Evolutionary conservation across 768 basidiomycete genomes (phyloP).

Genomic region (Exidia glandulosa): DNA sequence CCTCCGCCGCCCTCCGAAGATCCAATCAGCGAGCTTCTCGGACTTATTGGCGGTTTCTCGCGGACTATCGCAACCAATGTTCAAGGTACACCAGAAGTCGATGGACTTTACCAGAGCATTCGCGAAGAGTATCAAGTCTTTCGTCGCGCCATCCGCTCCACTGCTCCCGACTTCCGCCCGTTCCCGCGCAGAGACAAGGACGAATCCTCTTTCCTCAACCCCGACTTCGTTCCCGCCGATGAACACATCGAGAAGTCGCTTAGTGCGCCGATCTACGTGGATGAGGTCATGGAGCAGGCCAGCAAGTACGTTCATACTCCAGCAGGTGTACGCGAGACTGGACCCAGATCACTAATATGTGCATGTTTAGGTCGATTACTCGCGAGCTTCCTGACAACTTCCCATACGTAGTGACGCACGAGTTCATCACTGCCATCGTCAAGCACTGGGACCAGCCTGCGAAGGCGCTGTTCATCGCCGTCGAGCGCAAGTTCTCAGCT

Average conservation of each 20-base stretch:
- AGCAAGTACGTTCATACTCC: neutral
- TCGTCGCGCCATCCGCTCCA: conserved; percentile 23
- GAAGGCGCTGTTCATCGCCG: conserved; percentile 29
- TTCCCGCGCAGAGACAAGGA: conserved; percentile 5
- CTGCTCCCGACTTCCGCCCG: conserved; percentile 32
- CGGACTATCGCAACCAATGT: conserved; percentile 23
- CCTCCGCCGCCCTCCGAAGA: conserved; percentile 29
- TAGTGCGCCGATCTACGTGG: neutral
- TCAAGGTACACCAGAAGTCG: conserved; percentile 22
- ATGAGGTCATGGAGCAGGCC: neutral
- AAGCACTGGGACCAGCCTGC: conserved; percentile 41
- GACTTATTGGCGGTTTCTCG: conserved; percentile 35
- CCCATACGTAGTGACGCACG: conserved; percentile 44
- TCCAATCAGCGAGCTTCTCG: conserved; percentile 35
- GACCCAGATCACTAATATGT: neutral
- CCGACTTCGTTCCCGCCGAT: neutral
- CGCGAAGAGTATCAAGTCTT: conserved; percentile 23
- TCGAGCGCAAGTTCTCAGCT: conserved; percentile 26
- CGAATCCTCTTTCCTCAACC: neutral
- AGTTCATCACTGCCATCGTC: conserved; percentile 36
- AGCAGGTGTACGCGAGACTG: no score
- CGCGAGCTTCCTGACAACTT: conserved; percentile 60
- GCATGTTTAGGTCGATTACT: conserved; percentile 48
- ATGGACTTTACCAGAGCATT: conserved; percentile 26
- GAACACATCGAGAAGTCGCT: neutral